Conservation (phyloP, 2,329 filamentous ascomycete species). For the Zymoseptoria crescenta region DNA sequence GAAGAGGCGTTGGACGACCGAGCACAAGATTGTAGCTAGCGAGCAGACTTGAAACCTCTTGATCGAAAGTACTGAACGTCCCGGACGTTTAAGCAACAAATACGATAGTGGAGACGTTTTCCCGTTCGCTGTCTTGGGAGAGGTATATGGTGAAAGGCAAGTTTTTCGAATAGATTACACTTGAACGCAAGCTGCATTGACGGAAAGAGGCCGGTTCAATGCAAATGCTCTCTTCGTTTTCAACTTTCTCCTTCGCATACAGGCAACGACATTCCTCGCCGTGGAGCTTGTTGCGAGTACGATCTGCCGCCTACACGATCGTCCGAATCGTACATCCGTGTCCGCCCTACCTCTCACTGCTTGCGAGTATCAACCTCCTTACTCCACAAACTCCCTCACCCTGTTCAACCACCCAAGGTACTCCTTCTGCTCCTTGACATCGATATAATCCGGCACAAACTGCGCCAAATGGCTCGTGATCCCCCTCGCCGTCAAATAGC, state of each 20-base stretch:
- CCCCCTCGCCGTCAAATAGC: slow-evolving; percentile 89
- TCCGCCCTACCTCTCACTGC: background rate
- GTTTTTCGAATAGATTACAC: too few relatives aligned
- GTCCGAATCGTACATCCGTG: background rate
- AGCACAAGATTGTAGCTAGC: too few relatives aligned
- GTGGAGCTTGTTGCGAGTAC: background rate
- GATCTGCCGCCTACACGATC: too few relatives aligned
- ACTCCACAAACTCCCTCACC: slow-evolving; percentile 76
- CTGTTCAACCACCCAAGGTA: slow-evolving; percentile 82
- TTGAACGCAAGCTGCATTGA: too few relatives aligned
- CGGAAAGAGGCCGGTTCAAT: too few relatives aligned
- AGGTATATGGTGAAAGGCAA: too few relatives aligned
- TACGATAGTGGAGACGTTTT: too few relatives aligned
- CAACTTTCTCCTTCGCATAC: background rate
- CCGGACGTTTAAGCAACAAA: too few relatives aligned
- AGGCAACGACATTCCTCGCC: background rate
- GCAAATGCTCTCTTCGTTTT: background rate
- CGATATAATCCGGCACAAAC: slow-evolving; percentile 93
- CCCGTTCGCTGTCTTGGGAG: too few relatives aligned
- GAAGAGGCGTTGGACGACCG: too few relatives aligned
- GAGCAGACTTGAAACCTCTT: too few relatives aligned
- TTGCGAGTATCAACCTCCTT: slow-evolving; percentile 10
- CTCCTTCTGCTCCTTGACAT: slow-evolving; percentile 97
- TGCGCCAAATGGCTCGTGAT: slow-evolving; percentile 78
- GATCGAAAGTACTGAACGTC: too few relatives aligned